Base-by-base conservation (phyloP, 495 filamentous ascomycete genomes). In the Neurospora africana region DNA sequence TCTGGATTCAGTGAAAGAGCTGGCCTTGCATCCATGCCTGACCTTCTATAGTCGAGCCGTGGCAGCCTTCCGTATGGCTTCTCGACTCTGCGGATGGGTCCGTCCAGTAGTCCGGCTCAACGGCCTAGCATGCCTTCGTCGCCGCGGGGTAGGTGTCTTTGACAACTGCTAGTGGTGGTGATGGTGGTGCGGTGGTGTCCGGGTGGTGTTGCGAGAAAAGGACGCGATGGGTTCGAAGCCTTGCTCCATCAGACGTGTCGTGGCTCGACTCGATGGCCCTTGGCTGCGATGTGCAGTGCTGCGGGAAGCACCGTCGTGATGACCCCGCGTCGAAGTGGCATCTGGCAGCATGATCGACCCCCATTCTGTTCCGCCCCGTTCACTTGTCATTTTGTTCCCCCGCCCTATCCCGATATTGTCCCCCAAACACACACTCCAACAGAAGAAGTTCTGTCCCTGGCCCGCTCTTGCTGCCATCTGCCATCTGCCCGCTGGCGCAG, bases 401-500 rank as follows among this genome's bases (percentile, higher is more conserved):
- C 47, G 47, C 53, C 23, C 23, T 61, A 33, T 61, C 53, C 53
- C 53, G 53, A 33, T 61, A 33, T 27, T 61, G 27, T 33, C 27
- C 13, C 44, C 53, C 53, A 33, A 33, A 61, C 5, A 65, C 53
- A 65, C 15, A 27, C 53, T 65, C 53, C 53, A 65, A 65, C 53
- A 17, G 15, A 65, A 65, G 6, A 65, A 17, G 53, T 65, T 19
- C 27, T 33, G 53, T 65, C 53, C 53, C 53, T 65, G 53, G 53
- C 53, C 53, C 37, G 69, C 39, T 70, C 36, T 47, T 61, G 15
- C 68, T 70, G 47, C 72, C 53, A 61, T 58, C 30, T 71, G 47
- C 53, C 72, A 70, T 39, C 69, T 70, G 23, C 33, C 17, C 15
- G n/a, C 30, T 73, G 69, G 72, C 58, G 35, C 35, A 61, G 53